Percentiles rank a stretch among this genome's conserved stretches.
Conservation (phyloP, 805 yeast genomes). For the Candida gorgasii region DNA sequence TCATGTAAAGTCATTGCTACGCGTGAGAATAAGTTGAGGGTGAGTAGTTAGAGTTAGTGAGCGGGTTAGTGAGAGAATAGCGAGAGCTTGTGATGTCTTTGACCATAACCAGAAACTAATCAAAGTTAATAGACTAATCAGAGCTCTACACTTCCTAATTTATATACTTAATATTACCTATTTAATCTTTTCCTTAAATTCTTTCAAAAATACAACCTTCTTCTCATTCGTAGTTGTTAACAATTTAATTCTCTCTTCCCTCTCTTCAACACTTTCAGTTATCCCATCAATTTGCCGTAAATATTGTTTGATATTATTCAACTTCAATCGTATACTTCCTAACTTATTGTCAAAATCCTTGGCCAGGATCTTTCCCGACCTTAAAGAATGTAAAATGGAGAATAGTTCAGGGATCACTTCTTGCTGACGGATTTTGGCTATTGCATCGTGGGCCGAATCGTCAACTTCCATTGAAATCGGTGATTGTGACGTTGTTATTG, state of each 20-base stretch:
- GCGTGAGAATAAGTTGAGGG: constrained; percentile 2
- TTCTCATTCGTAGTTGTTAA: constrained; percentile 27
- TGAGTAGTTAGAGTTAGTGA: too few species aligned
- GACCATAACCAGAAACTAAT: too few species aligned
- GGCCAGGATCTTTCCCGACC: constrained; percentile 36
- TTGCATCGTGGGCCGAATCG: constrained; percentile 13
- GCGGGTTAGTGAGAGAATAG: too few species aligned
- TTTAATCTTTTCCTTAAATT: constrained; percentile 13
- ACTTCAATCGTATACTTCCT: constrained; percentile 39
- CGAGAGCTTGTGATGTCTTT: too few species aligned
- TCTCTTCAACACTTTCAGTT: constrained; percentile 30
- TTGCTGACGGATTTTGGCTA: constrained; percentile 27
- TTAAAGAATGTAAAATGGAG: constrained; percentile 33
- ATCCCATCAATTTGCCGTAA: constrained; percentile 42
- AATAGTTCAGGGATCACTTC: constrained; percentile 42
- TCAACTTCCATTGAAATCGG: constrained; percentile 15
- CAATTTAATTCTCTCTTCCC: constrained; percentile 24
- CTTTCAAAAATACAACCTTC: constrained; percentile 21
- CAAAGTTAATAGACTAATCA: too few species aligned
- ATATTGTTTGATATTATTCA: constrained; percentile 27
- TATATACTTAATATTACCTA: not conserved
- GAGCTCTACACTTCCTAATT: not conserved
- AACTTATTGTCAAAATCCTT: constrained; percentile 44
- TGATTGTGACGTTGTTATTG: not conserved
- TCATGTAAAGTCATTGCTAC: not conserved